phyloP scores from a whole-genome alignment of 805 yeast genomes.

The Kluyveromyces lactis region DNA sequence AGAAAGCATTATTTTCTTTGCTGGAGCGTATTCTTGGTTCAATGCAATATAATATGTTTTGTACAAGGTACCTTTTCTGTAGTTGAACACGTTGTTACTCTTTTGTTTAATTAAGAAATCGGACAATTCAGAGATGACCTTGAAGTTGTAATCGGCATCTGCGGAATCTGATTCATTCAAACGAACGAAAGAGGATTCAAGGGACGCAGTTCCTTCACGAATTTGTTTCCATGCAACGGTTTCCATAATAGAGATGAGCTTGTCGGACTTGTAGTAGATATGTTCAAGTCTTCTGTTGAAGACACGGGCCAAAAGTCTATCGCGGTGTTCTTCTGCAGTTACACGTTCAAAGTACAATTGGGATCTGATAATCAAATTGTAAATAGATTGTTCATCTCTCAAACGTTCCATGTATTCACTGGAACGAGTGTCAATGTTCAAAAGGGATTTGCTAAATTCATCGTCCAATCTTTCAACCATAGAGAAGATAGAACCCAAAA shows the following conservation, averaged over 20 bases:
- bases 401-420: slow-evolving; percentile 87
- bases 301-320: slow-evolving; percentile 62
- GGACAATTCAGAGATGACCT: slow-evolving; percentile 57
- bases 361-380: slow-evolving; percentile 68
- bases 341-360: slow-evolving; percentile 77
- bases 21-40: slow-evolving; percentile 72
- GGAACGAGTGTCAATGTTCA: slow-evolving; percentile 89
- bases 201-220: slow-evolving; percentile 8
- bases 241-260: slow-evolving; percentile 64
- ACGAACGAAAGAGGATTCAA: slow-evolving; percentile 23
- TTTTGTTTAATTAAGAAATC: slow-evolving; percentile 57
- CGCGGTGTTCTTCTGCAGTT: slow-evolving; percentile 37
- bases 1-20: slow-evolving; percentile 79
- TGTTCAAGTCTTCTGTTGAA: slow-evolving; percentile 82
- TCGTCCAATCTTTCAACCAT: slow-evolving; percentile 91
- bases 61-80: slow-evolving; percentile 75
- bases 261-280: slow-evolving; percentile 83
- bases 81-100: slow-evolving; percentile 45
- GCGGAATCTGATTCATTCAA: slow-evolving; percentile 17
- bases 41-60: slow-evolving; percentile 89
- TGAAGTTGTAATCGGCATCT: slow-evolving; percentile 37
- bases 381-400: slow-evolving; percentile 75
- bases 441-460: slow-evolving; percentile 82
- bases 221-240: slow-evolving; percentile 61
- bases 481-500: slow-evolving; percentile 79